phyloP scores from a whole-genome alignment of 2,329 filamentous ascomycete genomes.

The Cadophora sp. region DNA sequence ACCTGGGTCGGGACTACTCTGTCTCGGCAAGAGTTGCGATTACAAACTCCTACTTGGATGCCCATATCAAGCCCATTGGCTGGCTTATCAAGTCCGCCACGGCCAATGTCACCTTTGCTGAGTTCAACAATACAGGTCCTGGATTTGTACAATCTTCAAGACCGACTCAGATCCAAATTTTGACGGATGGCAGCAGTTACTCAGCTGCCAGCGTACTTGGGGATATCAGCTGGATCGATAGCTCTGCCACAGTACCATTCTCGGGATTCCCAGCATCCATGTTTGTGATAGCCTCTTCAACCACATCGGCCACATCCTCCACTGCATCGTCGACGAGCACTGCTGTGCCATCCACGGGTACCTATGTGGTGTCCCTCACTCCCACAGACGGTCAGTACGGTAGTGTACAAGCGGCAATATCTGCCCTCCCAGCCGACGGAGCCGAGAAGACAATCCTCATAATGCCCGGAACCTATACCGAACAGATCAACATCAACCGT shows the following conservation, averaged over 20 bases:
- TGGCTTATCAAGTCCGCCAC: slow-evolving; percentile 47
- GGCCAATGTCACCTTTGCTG: slow-evolving; percentile 42
- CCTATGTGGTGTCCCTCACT: slow-evolving; percentile 45
- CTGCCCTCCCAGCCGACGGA: slow-evolving; percentile 50
- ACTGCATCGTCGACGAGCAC: slow-evolving; percentile 22
- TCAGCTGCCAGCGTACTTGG: slow-evolving; percentile 39
- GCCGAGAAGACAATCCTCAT: slow-evolving; percentile 50
- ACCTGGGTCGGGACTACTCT: slow-evolving; percentile 58
- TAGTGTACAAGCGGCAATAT: slow-evolving; percentile 51
- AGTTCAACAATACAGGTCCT: slow-evolving; percentile 46
- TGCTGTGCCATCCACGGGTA: slow-evolving; percentile 17
- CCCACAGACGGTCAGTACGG: slow-evolving; percentile 48
- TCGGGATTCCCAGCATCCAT: slow-evolving; percentile 42
- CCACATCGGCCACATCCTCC: slow-evolving; percentile 16
- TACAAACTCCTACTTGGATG: slow-evolving; percentile 53
- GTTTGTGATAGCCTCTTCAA: slow-evolving; percentile 30
- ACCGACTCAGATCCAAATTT: slow-evolving; percentile 35
- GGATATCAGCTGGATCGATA: slow-evolving; percentile 45
- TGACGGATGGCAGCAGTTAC: slow-evolving; percentile 32
- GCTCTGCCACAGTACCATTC: slow-evolving; percentile 42
- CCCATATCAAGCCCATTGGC: slow-evolving; percentile 56
- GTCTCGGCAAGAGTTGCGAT: slow-evolving; percentile 55
- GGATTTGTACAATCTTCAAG: slow-evolving; percentile 39
- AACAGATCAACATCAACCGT: slow-evolving; percentile 50
- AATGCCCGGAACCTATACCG: slow-evolving; percentile 48